Base-by-base conservation (phyloP, 768 basidiomycete species). In the Megacollybia marginata region DNA sequence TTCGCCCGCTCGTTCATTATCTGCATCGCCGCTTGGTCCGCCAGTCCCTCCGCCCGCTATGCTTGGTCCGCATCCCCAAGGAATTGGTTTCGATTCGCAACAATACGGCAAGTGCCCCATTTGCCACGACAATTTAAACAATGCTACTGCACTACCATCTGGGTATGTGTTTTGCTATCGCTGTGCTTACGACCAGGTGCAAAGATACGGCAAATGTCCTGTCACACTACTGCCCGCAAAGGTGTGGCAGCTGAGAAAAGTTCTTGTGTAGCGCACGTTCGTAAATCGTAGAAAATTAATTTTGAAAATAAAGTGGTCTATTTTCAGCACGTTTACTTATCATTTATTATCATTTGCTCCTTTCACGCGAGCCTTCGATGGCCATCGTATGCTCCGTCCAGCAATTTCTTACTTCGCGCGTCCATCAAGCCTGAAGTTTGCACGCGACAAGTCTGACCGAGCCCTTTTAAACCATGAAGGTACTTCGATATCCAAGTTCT, bases 131-230 rank as follows among this genome's bases (percentile, higher is more conserved):
- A 58, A 64, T 49, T 79, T 94, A 42, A 79, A 80, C 62, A 96
- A 96, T 61, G 90, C 93, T 43, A 94, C 92, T 16, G 87, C 89
- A 33, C 65, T 94, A 34, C 91, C 93, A 12, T 91, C 88, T 40
- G 93, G 93, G 47, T 97, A 94, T 72, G 90, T 95, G 16, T 94
- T 91, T 58, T 96, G 93, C 66, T 97, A 93, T 63, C 81, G 87
- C 33, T 96, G 94, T 69, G 88, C 86, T 49, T 83, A 87, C 70
- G 83, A 86, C 52, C 79, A 90, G 56, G 82, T 94, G 33, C 82
- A 88, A 66, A 80, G 79, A 61, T 70, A 83, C 51, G 82, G 83
- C 36, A 78, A 70, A 64, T 97, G 93, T 70, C 93, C 93, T 52
- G 82, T 97, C 57, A 95, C 93, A 49, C 76, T 93, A 45, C 65